Evolutionary conservation across 2,329 filamentous ascomycete genomes (phyloP).

Genomic region (Fusarium dlaminii): DNA sequence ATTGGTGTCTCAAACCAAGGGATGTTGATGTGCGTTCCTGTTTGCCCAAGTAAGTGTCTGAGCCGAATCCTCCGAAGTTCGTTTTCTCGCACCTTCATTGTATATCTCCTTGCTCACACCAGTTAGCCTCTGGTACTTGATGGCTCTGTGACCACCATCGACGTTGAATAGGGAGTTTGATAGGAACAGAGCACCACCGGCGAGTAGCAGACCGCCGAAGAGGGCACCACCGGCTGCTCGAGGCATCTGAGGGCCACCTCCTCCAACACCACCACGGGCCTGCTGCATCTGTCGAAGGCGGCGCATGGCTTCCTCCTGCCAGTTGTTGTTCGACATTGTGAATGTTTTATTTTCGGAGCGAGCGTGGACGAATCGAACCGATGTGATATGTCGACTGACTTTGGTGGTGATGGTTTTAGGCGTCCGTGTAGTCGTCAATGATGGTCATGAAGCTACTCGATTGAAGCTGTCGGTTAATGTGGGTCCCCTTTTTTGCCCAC

Average conservation of each 20-base stretch:
- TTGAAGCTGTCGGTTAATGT: slow-evolving; percentile 41
- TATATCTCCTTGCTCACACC: slow-evolving; percentile 98
- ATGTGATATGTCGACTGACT: slow-evolving; percentile 21
- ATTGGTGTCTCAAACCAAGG: slow-evolving; percentile 98
- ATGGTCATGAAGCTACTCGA: slow-evolving; percentile 38
- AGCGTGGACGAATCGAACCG: slow-evolving; percentile 16
- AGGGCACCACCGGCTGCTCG: slow-evolving; percentile 53
- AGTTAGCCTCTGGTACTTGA: slow-evolving; percentile 94
- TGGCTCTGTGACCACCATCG: slow-evolving; percentile 97
- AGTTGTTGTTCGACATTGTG: slow-evolving; percentile 52
- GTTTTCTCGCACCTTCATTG: slow-evolving; percentile 74
- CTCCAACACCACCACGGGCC: slow-evolving; percentile 54
- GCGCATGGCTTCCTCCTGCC: slow-evolving; percentile 62
- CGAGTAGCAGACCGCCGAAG: slow-evolving; percentile 55
- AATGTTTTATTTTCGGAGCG: neutral
- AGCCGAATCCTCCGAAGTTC: slow-evolving; percentile 23
- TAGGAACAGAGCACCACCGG: slow-evolving; percentile 61
- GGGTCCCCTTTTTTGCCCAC: slow-evolving; percentile 39
- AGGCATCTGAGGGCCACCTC: slow-evolving; percentile 55
- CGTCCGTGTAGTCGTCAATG: slow-evolving; percentile 32
- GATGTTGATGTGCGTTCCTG: slow-evolving; percentile 90
- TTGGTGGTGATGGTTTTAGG: slow-evolving; percentile 24
- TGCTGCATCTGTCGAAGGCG: slow-evolving; percentile 61
- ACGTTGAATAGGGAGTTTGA: slow-evolving; percentile 79
- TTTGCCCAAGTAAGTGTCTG: slow-evolving; percentile 22